A percentile compares a stretch with the other conserved stretches of the same genome.
These are phyloP conservation scores for Theileria parva DNA, from an alignment of 169 alveolate species.

Conservation along the genomic window DNA sequence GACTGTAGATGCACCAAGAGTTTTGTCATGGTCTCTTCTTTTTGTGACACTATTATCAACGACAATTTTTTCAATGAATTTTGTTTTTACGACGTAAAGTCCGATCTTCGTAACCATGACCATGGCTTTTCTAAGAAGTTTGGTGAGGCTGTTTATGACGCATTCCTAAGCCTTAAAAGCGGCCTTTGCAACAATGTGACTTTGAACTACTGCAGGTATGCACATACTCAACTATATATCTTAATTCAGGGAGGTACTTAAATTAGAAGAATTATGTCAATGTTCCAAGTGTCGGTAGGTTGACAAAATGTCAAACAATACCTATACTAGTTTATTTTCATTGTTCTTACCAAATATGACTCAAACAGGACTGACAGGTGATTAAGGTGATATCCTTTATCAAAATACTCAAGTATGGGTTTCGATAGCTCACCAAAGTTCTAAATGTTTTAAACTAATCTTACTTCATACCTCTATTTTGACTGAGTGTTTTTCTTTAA, in stretches of 20 bases:
- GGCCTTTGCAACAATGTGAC: slow-evolving; percentile 1
- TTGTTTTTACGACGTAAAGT: neutral
- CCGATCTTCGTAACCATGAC: neutral
- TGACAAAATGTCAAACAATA: slow-evolving; percentile 17
- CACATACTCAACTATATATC: neutral
- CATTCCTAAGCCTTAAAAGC: neutral
- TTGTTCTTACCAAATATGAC: slow-evolving; percentile 11
- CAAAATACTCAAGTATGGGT: slow-evolving; percentile 2
- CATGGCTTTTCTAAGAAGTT: neutral
- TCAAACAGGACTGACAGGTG: slow-evolving; percentile 21
- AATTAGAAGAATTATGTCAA: slow-evolving; percentile 3
- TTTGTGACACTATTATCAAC: slow-evolving; percentile 13
- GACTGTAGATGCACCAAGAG: slow-evolving; percentile 21
- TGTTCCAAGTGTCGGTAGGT: slow-evolving; percentile 15
- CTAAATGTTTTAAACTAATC: slow-evolving; percentile 11
- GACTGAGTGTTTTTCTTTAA: neutral
- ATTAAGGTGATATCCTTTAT: neutral
- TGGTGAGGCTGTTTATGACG: neutral
- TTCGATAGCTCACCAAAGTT: slow-evolving; percentile 1
- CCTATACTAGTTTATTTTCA: neutral
- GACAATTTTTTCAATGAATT: neutral
- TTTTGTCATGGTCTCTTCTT: neutral
- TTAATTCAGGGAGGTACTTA: neutral
- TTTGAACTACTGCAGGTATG: slow-evolving; percentile 5
- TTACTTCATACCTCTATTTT: neutral